Conservation (phyloP, 2,329 filamentous ascomycete species). For the Alternaria novae-zelandiae region DNA sequence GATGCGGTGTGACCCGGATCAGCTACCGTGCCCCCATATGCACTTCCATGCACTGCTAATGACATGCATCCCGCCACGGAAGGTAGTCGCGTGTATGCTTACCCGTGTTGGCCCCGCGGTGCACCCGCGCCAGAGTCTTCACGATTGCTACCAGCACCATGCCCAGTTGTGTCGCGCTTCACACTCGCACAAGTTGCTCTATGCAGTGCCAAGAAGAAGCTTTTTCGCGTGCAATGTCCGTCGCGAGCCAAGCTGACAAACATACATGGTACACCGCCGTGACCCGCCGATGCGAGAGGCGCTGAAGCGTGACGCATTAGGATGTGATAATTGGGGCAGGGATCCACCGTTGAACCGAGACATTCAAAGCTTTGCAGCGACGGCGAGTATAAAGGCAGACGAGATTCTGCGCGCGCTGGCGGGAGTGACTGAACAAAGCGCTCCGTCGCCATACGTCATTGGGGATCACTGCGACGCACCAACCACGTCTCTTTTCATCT, state of each 20-base stretch:
- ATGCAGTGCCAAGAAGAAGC: neutral
- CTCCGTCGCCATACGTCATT: constrained; percentile 25
- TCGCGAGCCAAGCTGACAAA: constrained; percentile 8
- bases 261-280: constrained; percentile 18
- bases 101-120: constrained; percentile 9
- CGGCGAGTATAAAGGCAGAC: constrained; percentile 7
- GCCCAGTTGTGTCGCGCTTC: neutral
- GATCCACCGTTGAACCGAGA: constrained; percentile 13
- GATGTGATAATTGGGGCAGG: constrained; percentile 11
- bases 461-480: constrained; percentile 14
- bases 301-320: constrained; percentile 4
- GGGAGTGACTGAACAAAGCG: neutral
- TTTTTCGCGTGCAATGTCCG: constrained; percentile 3
- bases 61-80: constrained; percentile 1
- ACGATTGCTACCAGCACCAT: neutral
- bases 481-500: constrained; percentile 19
- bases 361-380: constrained; percentile 15
- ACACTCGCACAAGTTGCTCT: neutral
- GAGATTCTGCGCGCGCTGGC: neutral
- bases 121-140: neutral
- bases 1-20: constrained; percentile 33
- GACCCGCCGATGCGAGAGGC: constrained; percentile 18
- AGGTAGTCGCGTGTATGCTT: constrained; percentile 36
- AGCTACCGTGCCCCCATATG: constrained; percentile 4
- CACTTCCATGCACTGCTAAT: neutral